Conservation (phyloP, 257 asterid species). For the Leptodermis oblonga region DNA sequence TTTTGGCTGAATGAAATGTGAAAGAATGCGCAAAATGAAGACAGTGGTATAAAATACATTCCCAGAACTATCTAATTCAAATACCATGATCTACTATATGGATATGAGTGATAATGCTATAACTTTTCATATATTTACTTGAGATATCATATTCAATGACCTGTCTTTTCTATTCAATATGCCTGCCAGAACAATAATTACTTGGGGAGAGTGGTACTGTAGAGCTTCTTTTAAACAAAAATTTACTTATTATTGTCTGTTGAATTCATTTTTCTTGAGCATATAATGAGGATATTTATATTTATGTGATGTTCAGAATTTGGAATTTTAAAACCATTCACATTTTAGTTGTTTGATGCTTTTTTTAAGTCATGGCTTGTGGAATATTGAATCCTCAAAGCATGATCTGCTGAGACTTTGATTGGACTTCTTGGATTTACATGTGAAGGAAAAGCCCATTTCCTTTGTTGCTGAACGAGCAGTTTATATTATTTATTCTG, state of each 20-base stretch:
- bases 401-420: not conserved
- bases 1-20: not conserved
- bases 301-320: not conserved
- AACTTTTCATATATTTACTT: not conserved
- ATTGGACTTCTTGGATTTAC: not conserved
- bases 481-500: slow-evolving; percentile 2
- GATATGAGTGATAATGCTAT: not conserved
- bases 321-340: not conserved
- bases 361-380: not conserved
- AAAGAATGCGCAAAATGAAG: not conserved
- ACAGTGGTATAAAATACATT: not conserved
- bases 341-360: not conserved
- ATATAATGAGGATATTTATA: not conserved
- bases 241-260: no score
- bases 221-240: not conserved
- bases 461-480: not conserved
- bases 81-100: not conserved
- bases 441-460: not conserved
- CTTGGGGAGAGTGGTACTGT: not conserved
- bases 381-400: not conserved
- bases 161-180: not conserved
- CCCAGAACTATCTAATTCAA: not conserved
- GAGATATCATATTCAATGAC: not conserved
- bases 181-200: not conserved
- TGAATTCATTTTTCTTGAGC: not conserved